These are phyloP conservation scores for Phytophthora fragariae DNA, from an alignment of 352 stramenopile genomes.

Conservation along the genomic window DNA sequence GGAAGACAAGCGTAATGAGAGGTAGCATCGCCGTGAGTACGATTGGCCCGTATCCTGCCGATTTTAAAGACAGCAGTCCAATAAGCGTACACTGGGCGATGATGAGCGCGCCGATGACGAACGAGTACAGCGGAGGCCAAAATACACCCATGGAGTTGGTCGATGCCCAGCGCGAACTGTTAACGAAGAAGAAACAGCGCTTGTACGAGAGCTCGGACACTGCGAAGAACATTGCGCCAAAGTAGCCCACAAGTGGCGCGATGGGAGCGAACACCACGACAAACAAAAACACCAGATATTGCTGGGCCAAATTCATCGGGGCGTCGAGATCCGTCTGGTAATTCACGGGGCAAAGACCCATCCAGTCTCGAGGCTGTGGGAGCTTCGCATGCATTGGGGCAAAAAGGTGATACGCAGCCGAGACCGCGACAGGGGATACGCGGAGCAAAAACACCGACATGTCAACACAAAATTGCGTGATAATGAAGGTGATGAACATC, in stretches of 20 bases:
- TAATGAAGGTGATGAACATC: conserved; percentile 84
- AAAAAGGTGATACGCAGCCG: conserved; percentile 50
- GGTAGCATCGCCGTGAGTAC: conserved; percentile 53
- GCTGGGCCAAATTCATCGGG: conserved; percentile 65
- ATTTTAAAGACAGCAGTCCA: conserved; percentile 74
- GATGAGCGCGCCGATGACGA: conserved; percentile 66
- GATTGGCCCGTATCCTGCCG: conserved; percentile 53
- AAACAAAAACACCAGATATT: conserved; percentile 79
- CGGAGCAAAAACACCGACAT: conserved; percentile 71
- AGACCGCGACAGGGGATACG: conserved; percentile 55
- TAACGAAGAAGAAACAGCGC: conserved; percentile 75
- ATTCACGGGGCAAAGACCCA: conserved; percentile 63
- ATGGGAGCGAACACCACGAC: conserved; percentile 79
- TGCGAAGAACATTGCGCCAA: conserved; percentile 70
- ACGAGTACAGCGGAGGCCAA: conserved; percentile 76
- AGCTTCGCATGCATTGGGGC: conserved; percentile 64
- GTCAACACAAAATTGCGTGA: conserved; percentile 73
- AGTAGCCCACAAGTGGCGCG: conserved; percentile 72
- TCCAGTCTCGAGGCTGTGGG: conserved; percentile 56
- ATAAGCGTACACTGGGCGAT: conserved; percentile 74
- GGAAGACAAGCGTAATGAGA: conserved; percentile 65
- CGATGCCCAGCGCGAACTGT: conserved; percentile 60
- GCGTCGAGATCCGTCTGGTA: conserved; percentile 62
- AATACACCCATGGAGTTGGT: conserved; percentile 71
- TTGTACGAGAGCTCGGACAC: conserved; percentile 77